Evolutionary conservation across 2,329 filamentous ascomycete species (phyloP), one percentile per base, ranked within the genome.

Genomic region (Aspergillus versicolor): DNA sequence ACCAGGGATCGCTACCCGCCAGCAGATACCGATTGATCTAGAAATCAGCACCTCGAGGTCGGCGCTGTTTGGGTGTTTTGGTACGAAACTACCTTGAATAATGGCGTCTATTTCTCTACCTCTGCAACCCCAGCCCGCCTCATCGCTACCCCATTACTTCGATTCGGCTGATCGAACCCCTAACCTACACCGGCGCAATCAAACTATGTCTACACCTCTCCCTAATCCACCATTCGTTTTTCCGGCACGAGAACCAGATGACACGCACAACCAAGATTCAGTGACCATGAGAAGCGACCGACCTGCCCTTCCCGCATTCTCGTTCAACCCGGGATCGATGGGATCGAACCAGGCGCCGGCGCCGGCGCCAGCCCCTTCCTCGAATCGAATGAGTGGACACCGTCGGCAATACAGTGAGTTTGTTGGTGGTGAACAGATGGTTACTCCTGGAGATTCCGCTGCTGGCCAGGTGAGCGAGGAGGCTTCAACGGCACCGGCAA

Each of bases 351-450:
- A 85, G 13, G 81, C 84, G 0, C 73, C 81, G 15, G 82, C 83
- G 17, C 82, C 84, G 1, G 82, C 83, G n/a, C 82, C 84, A 1
- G 72, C 78, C 6, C 81, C 86, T 17, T 79, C 82, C 44, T 15
- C n/a, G 6, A 42, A 49, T 77, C 81, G 84, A 59, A 77, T 82
- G 22, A 76, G 77, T 32, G 86, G 87, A 21, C 89, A 92, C 69
- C 83, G 88, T 66, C 84, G 92, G 67, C 89, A 89, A 53, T 89
- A 87, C 27, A 96, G 92, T 70, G 92, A 96, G 71, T 92, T 95
- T 67, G 89, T 95, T 46, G 91, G 91, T 38, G 90, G 89, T 7
- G 73, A 75, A 57, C 78, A 66, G 62, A 73, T 65, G 77, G 79
- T 67, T 68, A 75, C 82, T 63, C 79, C 85, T 65, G 73, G 87